A percentile compares a stretch with the other conserved stretches of the same genome.
These are phyloP conservation scores for Perilla frutescens DNA, from an alignment of 257 asterid genomes.

Conservation along the genomic window DNA sequence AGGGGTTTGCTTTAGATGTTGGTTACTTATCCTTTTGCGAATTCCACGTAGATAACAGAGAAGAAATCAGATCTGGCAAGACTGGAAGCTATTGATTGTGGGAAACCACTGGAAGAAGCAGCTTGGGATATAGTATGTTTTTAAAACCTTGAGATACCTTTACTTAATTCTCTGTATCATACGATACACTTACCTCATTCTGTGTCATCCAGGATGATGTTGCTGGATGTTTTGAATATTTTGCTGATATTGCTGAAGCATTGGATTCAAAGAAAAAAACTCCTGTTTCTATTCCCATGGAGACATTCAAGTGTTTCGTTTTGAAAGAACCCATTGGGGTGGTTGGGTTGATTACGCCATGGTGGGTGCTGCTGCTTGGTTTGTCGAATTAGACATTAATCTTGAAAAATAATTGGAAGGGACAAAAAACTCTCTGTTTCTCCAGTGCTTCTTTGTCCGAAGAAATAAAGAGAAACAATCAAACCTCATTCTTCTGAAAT, in stretches of 20 bases:
- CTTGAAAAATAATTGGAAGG: background rate
- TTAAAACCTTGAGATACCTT: background rate
- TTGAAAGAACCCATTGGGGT: slow-evolving; percentile 92
- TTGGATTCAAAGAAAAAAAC: slow-evolving; percentile 74
- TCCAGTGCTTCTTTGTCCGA: background rate
- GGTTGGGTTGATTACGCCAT: slow-evolving; percentile 93
- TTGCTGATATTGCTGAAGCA: slow-evolving; percentile 90
- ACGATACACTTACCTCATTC: slow-evolving; percentile 21
- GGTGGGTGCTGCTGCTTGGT: slow-evolving; percentile 52
- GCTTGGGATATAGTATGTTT: slow-evolving; percentile 85
- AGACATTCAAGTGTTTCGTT: slow-evolving; percentile 69
- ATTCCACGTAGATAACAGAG: slow-evolving; percentile 60
- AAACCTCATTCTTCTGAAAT: background rate
- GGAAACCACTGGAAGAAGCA: slow-evolving; percentile 89
- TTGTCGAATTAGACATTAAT: slow-evolving; percentile 24
- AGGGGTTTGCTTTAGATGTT: slow-evolving; percentile 26
- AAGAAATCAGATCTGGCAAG: slow-evolving; percentile 74
- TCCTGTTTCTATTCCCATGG: slow-evolving; percentile 80
- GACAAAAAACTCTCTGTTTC: no score
- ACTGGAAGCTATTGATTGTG: slow-evolving; percentile 85
- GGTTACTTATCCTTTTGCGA: slow-evolving; percentile 21
- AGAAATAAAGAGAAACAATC: background rate
- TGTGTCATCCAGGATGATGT: slow-evolving; percentile 79
- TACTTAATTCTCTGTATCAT: slow-evolving; percentile 11
- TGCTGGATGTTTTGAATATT: slow-evolving; percentile 85